Evolutionary conservation across 176 grass and related monocot species (phyloP).

Genomic region (Zoysia japonica): DNA sequence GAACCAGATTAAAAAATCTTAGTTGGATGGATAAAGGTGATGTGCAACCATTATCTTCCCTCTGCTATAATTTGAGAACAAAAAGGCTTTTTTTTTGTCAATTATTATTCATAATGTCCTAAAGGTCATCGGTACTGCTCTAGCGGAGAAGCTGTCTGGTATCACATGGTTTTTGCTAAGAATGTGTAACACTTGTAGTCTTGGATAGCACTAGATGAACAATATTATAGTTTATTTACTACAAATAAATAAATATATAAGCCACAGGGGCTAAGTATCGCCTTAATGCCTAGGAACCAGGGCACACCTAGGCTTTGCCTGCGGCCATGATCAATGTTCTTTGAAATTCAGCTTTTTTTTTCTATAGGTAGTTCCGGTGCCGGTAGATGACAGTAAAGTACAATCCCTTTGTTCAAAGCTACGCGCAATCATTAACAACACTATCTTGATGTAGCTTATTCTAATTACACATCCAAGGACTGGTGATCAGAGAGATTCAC

Average conservation of each 20-base stretch:
- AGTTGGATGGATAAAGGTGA: background rate
- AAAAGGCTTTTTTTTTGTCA: background rate
- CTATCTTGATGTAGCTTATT: conserved; percentile 72
- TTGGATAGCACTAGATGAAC: background rate
- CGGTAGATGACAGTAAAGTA: background rate
- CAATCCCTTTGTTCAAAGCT: background rate
- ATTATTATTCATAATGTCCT: background rate
- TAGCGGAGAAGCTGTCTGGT: background rate
- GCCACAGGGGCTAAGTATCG: too few relatives aligned
- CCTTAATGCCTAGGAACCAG: too few relatives aligned
- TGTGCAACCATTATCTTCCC: background rate
- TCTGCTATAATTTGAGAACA: background rate
- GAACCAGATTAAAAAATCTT: background rate
- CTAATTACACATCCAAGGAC: conserved; percentile 90
- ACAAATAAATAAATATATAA: background rate
- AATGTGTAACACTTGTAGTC: background rate
- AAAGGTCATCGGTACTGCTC: background rate
- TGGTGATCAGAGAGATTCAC: conserved; percentile 72
- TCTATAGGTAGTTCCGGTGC: background rate
- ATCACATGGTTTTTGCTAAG: background rate
- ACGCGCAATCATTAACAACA: background rate
- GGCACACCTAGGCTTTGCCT: too few relatives aligned
- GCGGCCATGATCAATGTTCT: background rate
- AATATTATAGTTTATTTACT: background rate
- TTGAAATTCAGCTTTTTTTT: conserved; percentile 2